These are phyloP conservation scores for Xylaria telfairii DNA, from an alignment of 495 filamentous ascomycete species.

Conservation along the genomic window DNA sequence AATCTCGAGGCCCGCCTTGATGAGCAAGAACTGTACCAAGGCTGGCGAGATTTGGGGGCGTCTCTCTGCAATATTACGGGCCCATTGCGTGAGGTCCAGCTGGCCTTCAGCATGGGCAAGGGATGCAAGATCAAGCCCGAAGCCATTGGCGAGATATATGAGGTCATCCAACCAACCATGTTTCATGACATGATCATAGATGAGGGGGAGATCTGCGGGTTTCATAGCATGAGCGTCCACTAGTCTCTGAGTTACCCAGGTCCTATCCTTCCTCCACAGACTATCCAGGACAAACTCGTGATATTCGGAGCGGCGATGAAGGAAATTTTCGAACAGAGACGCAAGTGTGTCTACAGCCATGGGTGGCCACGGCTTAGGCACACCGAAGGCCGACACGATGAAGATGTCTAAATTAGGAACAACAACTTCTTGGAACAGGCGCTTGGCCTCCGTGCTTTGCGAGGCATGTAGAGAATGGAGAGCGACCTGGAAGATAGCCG, in stretches of 20 bases:
- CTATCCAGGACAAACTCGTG: constrained; percentile 86
- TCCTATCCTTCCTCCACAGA: constrained; percentile 84
- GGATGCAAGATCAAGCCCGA: constrained; percentile 88
- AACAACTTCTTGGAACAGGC: constrained; percentile 70
- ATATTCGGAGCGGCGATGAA: constrained; percentile 55
- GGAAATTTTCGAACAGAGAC: constrained; percentile 58
- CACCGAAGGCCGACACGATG: constrained; percentile 75
- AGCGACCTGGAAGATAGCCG: constrained; percentile 78
- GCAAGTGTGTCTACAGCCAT: constrained; percentile 61
- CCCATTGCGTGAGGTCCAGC: constrained; percentile 84
- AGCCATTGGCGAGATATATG: constrained; percentile 73
- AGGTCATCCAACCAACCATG: constrained; percentile 85
- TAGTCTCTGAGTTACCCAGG: constrained; percentile 80
- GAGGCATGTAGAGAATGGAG: constrained; percentile 69
- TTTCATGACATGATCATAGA: constrained; percentile 80
- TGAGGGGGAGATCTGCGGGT: constrained; percentile 74
- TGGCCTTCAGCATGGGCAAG: constrained; percentile 82
- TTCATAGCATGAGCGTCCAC: constrained; percentile 79
- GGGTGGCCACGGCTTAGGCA: constrained; percentile 60
- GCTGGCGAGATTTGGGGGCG: constrained; percentile 65
- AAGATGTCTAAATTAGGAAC: constrained; percentile 76
- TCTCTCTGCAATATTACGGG: constrained; percentile 66
- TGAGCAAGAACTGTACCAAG: constrained; percentile 74
- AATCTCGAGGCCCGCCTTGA: constrained; percentile 84
- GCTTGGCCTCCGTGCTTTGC: constrained; percentile 68